Evolutionary conservation across 1,284 basidiomycete genomes (phyloP).

Genomic region (Fomitopsis betulina): DNA sequence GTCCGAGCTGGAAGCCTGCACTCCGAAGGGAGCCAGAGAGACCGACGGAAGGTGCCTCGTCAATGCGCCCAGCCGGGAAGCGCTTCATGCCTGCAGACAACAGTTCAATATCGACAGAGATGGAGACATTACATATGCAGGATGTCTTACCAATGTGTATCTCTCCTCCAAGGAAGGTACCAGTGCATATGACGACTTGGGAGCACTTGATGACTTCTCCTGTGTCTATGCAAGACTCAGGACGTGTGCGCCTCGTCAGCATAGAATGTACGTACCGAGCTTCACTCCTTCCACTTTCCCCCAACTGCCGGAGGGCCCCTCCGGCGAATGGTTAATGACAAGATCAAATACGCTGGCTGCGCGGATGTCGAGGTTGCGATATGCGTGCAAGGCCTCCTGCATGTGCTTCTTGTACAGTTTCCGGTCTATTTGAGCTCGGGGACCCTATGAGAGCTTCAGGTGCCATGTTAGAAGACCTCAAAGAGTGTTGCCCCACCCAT

Average conservation of each 20-base stretch:
- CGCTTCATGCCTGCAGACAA: constrained; percentile 56
- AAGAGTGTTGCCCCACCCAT: constrained; percentile 48
- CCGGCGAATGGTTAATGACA: constrained; percentile 49
- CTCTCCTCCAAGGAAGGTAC: constrained; percentile 86
- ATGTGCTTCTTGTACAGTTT: constrained; percentile 79
- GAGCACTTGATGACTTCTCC: constrained; percentile 78
- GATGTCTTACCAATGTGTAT: constrained; percentile 73
- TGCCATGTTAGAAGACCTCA: neutral
- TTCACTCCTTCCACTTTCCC: constrained; percentile 64
- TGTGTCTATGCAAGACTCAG: constrained; percentile 40
- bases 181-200: constrained; percentile 84
- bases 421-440: constrained; percentile 84
- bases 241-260: neutral
- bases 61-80: constrained; percentile 80
- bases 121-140: neutral
- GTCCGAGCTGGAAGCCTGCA: constrained; percentile 78
- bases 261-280: constrained; percentile 44
- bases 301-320: constrained; percentile 30
- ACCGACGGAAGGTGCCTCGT: constrained; percentile 69
- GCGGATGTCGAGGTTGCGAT: constrained; percentile 65
- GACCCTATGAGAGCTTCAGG: constrained; percentile 49
- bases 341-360: constrained; percentile 81
- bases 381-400: constrained; percentile 62
- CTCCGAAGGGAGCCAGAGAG: constrained; percentile 70
- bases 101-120: neutral